These are phyloP conservation scores for Sporothrix protearum DNA, from an alignment of 2,329 filamentous ascomycete species.

Conservation along the genomic window DNA sequence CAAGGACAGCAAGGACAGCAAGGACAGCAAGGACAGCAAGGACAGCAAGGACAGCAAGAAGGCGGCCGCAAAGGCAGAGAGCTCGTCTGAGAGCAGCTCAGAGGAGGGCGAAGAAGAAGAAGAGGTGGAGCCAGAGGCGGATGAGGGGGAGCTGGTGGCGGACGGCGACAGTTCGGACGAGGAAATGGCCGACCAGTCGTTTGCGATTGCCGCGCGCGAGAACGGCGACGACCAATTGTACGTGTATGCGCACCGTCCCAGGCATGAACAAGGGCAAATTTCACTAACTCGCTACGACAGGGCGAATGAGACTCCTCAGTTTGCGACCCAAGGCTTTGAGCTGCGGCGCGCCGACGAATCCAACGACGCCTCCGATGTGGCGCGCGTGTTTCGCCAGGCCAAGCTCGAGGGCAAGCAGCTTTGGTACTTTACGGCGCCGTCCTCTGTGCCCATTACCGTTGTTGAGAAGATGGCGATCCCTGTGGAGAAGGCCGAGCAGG, in stretches of 20 bases:
- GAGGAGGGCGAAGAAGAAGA: background rate
- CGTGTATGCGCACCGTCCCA: background rate
- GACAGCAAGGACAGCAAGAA: background rate
- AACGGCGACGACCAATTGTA: slow-evolving; percentile 10
- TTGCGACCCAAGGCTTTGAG: slow-evolving; percentile 52
- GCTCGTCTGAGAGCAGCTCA: background rate
- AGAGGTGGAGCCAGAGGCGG: background rate
- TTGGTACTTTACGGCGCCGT: slow-evolving; percentile 76
- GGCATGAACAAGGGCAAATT: no score
- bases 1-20: background rate
- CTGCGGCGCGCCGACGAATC: slow-evolving; percentile 49
- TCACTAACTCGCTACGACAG: slow-evolving; percentile 27
- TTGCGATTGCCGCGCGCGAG: slow-evolving; percentile 28
- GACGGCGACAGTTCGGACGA: slow-evolving; percentile 13
- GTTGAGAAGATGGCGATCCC: slow-evolving; percentile 62
- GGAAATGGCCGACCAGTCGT: slow-evolving; percentile 39
- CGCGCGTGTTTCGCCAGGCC: slow-evolving; percentile 55
- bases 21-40: background rate
- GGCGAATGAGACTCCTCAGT: slow-evolving; percentile 35
- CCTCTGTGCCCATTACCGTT: slow-evolving; percentile 63
- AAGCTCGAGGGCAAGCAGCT: slow-evolving; percentile 67
- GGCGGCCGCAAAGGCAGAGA: background rate
- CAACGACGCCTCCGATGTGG: slow-evolving; percentile 44
- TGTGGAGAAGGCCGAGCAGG: slow-evolving; percentile 51
- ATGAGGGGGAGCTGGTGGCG: background rate